Conservation (phyloP, 768 basidiomycete genomes). For the Lactarius hengduanensis region DNA sequence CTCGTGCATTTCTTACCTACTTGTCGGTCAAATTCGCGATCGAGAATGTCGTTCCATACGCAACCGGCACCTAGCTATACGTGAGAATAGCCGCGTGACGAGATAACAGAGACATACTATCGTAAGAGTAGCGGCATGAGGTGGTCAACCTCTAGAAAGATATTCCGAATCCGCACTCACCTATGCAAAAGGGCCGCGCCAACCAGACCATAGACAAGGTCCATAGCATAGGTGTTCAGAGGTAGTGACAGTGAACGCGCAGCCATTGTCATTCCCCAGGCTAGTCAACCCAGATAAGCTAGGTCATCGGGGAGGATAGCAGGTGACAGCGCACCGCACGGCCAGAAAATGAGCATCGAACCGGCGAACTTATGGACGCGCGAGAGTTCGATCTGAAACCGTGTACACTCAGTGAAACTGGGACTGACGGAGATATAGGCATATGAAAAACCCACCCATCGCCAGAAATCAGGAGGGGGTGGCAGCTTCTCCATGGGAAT, state of each 20-base stretch:
- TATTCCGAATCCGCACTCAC: background rate
- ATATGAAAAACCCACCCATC: conserved; percentile 5
- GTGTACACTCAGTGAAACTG: background rate
- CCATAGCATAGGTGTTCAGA: conserved; percentile 4
- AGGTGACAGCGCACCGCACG: conserved; percentile 19
- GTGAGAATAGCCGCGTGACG: background rate
- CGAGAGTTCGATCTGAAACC: conserved; percentile 21
- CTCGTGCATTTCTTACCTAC: conserved; percentile 18
- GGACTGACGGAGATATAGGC: background rate
- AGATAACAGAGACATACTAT: conserved; percentile 3
- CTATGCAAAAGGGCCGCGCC: conserved; percentile 13
- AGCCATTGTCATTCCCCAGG: conserved; percentile 30
- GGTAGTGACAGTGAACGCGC: conserved; percentile 25
- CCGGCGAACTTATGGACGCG: conserved; percentile 33
- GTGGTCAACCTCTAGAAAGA: background rate
- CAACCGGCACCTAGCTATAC: conserved; percentile 9
- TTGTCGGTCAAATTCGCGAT: conserved; percentile 26
- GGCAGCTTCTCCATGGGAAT: background rate
- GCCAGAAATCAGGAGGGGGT: conserved; percentile 2
- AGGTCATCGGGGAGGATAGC: background rate
- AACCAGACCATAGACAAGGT: conserved; percentile 12
- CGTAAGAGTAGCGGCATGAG: background rate
- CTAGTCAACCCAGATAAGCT: conserved; percentile 9
- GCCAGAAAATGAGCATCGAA: conserved; percentile 31
- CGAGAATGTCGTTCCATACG: conserved; percentile 26